A percentile compares a stretch with the other conserved stretches of the same genome.
These are phyloP conservation scores for Lodderomyces theae DNA, from an alignment of 1,139 yeast genomes.

Conservation along the genomic window DNA sequence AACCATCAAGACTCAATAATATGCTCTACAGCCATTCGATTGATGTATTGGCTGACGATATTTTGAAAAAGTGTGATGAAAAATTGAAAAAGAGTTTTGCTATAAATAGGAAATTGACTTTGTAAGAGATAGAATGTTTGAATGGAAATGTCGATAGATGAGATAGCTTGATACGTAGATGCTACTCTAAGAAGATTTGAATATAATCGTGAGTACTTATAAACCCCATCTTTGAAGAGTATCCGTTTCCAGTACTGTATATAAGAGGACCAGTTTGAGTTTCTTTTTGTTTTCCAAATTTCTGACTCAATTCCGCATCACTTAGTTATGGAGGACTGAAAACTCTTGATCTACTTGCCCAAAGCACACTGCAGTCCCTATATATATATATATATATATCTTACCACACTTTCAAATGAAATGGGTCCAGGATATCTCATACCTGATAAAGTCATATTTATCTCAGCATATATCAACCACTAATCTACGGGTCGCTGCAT, in stretches of 20 bases:
- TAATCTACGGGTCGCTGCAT: constrained; percentile 35
- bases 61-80: constrained; percentile 62
- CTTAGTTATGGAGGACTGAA: too few species aligned
- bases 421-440: constrained; percentile 13
- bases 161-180: too few species aligned
- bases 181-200: too few species aligned
- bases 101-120: constrained; percentile 46
- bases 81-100: constrained; percentile 62
- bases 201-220: too few species aligned
- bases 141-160: too few species aligned
- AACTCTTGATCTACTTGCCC: too few species aligned
- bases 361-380: too few species aligned
- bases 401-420: constrained; percentile 3
- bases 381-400: neutral
- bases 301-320: too few species aligned
- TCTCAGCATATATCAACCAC: constrained; percentile 23
- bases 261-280: too few species aligned
- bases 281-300: too few species aligned
- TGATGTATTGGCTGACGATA: constrained; percentile 64
- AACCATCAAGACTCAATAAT: constrained; percentile 75
- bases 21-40: constrained; percentile 69
- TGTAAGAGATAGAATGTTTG: neutral
- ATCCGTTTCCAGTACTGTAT: too few species aligned
- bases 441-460: constrained; percentile 21
- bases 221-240: too few species aligned